Evolutionary conservation across 768 basidiomycete species (phyloP).

Genomic region (Boletus huronensis): DNA sequence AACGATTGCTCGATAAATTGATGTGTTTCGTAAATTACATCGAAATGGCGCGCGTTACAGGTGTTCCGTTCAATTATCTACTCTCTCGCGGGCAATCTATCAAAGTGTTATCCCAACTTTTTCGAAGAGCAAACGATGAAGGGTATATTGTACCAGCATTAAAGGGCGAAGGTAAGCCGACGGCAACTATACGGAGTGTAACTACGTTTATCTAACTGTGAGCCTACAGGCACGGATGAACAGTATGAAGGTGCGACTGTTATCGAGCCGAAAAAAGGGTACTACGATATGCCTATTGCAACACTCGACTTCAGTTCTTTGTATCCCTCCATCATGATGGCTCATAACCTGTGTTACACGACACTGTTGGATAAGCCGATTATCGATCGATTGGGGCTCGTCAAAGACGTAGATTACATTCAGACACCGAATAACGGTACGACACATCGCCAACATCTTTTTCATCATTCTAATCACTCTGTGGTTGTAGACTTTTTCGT

Average conservation of each 20-base stretch:
- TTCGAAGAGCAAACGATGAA: constrained; percentile 86
- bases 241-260: constrained; percentile 99
- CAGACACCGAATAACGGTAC: constrained; percentile 94
- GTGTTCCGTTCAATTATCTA: constrained; percentile 98
- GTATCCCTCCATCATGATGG: constrained; percentile 99
- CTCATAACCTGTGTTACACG: constrained; percentile 97
- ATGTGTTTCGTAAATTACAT: constrained; percentile 99
- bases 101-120: constrained; percentile 96
- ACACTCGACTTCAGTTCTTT: constrained; percentile 98
- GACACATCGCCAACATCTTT: not conserved
- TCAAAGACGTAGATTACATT: constrained; percentile 87
- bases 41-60: constrained; percentile 99
- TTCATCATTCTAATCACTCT: not conserved
- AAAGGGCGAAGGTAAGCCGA: constrained; percentile 71
- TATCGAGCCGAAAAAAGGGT: constrained; percentile 94
- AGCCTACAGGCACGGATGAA: constrained; percentile 71
- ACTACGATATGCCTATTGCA: constrained; percentile 95
- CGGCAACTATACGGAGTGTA: not conserved
- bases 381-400: constrained; percentile 72
- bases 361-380: constrained; percentile 82
- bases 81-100: constrained; percentile 95
- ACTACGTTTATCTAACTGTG: not conserved
- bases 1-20: constrained; percentile 92
- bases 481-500: constrained; percentile 75
- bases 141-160: constrained; percentile 85